A percentile compares a stretch with the other conserved stretches of the same genome.
These are phyloP conservation scores for Trichosporon coremiiforme DNA, from an alignment of 1,284 basidiomycete genomes.

Conservation along the genomic window DNA sequence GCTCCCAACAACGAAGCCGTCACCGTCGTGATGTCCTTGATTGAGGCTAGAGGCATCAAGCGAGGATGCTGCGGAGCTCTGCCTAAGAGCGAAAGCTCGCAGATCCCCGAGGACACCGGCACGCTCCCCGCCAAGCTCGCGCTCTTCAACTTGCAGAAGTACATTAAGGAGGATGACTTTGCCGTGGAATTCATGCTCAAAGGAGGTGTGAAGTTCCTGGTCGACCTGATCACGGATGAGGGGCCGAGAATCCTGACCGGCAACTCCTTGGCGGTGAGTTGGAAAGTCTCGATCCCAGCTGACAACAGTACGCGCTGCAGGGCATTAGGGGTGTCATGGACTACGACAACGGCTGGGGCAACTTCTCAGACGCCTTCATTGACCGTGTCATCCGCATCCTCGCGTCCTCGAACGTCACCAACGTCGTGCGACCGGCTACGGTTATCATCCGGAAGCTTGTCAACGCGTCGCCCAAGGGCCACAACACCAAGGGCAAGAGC, in stretches of 20 bases:
- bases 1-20: constrained; percentile 50
- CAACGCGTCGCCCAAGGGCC: constrained; percentile 39
- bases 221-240: constrained; percentile 64
- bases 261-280: constrained; percentile 76
- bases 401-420: constrained; percentile 73
- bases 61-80: constrained; percentile 21
- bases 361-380: constrained; percentile 42
- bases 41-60: constrained; percentile 29
- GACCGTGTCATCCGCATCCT: constrained; percentile 72
- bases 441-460: constrained; percentile 50
- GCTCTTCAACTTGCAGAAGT: constrained; percentile 75
- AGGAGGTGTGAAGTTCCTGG: constrained; percentile 73
- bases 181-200: constrained; percentile 76
- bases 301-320: constrained; percentile 47
- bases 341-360: constrained; percentile 48
- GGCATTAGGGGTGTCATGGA: constrained; percentile 48
- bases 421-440: constrained; percentile 95
- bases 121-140: constrained; percentile 55
- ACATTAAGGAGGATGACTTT: constrained; percentile 88
- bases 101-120: constrained; percentile 30
- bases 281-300: not conserved
- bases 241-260: constrained; percentile 61
- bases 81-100: constrained; percentile 8
- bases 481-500: constrained; percentile 32
- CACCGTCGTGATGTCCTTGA: constrained; percentile 45